These are phyloP conservation scores for Penicillium sp. DNA, from an alignment of 2,329 filamentous ascomycete species.

Conservation along the genomic window DNA sequence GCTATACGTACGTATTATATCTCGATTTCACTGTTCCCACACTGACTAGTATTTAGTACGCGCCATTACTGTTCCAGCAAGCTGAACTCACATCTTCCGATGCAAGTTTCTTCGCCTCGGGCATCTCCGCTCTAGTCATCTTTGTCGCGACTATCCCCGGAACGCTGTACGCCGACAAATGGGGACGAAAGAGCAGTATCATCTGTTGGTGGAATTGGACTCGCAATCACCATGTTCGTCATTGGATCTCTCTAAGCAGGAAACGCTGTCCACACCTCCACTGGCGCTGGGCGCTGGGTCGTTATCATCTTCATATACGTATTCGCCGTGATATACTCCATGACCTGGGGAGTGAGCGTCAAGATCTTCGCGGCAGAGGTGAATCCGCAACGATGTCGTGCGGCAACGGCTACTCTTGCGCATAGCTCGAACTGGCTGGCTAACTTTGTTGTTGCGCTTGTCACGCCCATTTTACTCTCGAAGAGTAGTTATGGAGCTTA, in stretches of 20 bases:
- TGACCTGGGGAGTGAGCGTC: constrained; percentile 55
- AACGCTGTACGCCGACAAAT: constrained; percentile 56
- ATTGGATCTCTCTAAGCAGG: constrained; percentile 36
- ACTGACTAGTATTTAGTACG: constrained; percentile 47
- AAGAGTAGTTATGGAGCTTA: constrained; percentile 47
- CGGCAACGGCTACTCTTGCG: constrained; percentile 54
- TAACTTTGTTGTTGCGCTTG: constrained; percentile 48
- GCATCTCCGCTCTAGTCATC: constrained; percentile 60
- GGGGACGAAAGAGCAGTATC: constrained; percentile 56
- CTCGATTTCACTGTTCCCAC: background rate
- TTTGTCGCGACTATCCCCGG: constrained; percentile 58
- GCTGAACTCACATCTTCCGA: constrained; percentile 57
- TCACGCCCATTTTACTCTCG: constrained; percentile 45
- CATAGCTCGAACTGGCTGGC: constrained; percentile 53
- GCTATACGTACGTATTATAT: constrained; percentile 52
- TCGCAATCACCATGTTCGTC: constrained; percentile 43
- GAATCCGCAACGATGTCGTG: constrained; percentile 56
- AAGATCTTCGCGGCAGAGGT: constrained; percentile 61
- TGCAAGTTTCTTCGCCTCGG: constrained; percentile 61
- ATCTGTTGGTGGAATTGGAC: constrained; percentile 53
- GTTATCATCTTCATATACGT: constrained; percentile 27
- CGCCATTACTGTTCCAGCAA: constrained; percentile 59
- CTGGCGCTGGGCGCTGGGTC: constrained; percentile 31
- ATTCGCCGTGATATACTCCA: constrained; percentile 27
- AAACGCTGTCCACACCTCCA: constrained; percentile 27